Conservation (phyloP, 331 rosid species). For the Saraca asoca region DNA sequence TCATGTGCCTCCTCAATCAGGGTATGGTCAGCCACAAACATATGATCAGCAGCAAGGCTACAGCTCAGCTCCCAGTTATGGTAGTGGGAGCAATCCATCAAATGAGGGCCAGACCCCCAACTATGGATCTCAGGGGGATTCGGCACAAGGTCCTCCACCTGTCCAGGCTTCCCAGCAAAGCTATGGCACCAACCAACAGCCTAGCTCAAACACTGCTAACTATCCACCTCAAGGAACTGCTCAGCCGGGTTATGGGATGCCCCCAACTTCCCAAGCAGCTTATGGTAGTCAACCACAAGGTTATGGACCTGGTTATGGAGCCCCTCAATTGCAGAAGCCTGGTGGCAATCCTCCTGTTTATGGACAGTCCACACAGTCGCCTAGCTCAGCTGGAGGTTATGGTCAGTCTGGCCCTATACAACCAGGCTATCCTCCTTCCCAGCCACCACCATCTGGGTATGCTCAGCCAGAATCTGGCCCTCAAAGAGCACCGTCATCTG, state of each 20-base stretch:
- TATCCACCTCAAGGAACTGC: constrained; percentile 68
- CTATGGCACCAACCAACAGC: constrained; percentile 66
- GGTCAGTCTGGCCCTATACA: too few species aligned
- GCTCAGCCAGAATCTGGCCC: constrained; percentile 70
- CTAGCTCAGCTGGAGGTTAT: constrained; percentile 64
- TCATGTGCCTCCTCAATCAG: constrained; percentile 70
- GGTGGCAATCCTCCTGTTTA: constrained; percentile 65
- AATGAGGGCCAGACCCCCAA: constrained; percentile 69
- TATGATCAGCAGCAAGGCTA: constrained; percentile 95
- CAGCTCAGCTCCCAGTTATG: constrained; percentile 61
- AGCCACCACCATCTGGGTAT: constrained; percentile 73
- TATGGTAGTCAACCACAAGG: constrained; percentile 68
- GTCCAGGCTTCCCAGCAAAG: constrained; percentile 66
- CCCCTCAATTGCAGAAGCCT: constrained; percentile 77
- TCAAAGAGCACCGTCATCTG: constrained; percentile 62
- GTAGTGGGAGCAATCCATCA: constrained; percentile 58
- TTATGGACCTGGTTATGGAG: constrained; percentile 72
- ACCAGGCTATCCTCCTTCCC: constrained; percentile 66
- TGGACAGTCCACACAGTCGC: constrained; percentile 77
- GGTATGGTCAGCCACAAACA: constrained; percentile 77
- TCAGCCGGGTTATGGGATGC: constrained; percentile 74
- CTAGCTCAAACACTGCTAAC: constrained; percentile 74
- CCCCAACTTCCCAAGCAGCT: constrained; percentile 76
- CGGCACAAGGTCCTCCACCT: constrained; percentile 65
- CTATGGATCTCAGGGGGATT: constrained; percentile 81